Base-by-base conservation (phyloP, 805 yeast genomes). In the Sugiyamaella marilandica region DNA sequence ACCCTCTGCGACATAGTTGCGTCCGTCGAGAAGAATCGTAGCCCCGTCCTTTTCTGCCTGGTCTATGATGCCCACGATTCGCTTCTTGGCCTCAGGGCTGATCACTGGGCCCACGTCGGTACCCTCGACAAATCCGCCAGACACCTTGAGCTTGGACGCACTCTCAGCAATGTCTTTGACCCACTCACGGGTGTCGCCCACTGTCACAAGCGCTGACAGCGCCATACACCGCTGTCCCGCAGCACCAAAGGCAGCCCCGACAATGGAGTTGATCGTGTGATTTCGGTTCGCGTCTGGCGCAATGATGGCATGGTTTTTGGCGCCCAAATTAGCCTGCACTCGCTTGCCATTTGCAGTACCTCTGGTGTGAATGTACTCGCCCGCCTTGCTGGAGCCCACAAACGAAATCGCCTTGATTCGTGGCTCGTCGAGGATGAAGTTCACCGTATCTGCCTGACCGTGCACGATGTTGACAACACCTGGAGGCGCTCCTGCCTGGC, bases 201-300 rank as follows among this genome's bases (percentile, higher is more conserved):
- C 89, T 16, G 87, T 79, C 48, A 85, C 86, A 57, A 85, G 73
- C 34, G 83, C 86, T 19, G 86, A 82, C 50, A 85, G 81, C 10
- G 88, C 87, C 86, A 85, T 82, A 71, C 92, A 85, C 65, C 90
- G 80, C 75, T 85, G 92, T 56, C 91, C 92, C 16, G 91, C 90
- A 49, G 91, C 90, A 32, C 91, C 89, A 68, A 85, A 85, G 21
- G 89, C 87, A 50, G 91, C 89, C 47, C 88, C 85, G 54, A 76
- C 82, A 46, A 85, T 71, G 51, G 86, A 83, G 64, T 80, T 82
- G 60, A 85, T 71, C 47, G 86, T 78, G 56, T 80, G 80, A 56
- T 72, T 69, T 67, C 81, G 79, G 70, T 83, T 79, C 45, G 89
- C 88, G 62, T 85, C 91, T 14, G 90, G 88, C 57, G 83, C 72